Evolutionary conservation across 106 monocot species (phyloP).

Genomic region (Dendrobium huoshanense): DNA sequence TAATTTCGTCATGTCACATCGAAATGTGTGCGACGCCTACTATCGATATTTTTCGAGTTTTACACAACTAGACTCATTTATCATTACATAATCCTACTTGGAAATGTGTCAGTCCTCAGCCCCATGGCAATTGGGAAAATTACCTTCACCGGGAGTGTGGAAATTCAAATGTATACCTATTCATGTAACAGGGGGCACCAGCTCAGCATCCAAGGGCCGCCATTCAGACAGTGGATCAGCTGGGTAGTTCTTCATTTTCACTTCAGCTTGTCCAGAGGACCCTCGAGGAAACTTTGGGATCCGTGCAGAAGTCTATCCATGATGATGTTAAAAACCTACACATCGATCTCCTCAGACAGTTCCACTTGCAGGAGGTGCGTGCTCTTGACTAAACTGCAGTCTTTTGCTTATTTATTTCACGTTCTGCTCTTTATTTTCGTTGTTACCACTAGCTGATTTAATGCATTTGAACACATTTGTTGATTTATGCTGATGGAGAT

Average conservation of each 20-base stretch:
- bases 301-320: conserved; percentile 70
- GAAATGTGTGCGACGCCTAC: too few relatives aligned
- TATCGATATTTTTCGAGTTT: too few relatives aligned
- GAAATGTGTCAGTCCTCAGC: too few relatives aligned
- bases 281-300: conserved; percentile 76
- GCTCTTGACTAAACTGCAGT: background rate
- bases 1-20: too few relatives aligned
- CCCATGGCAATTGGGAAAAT: background rate
- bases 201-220: conserved; percentile 23
- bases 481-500: background rate
- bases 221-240: conserved; percentile 37
- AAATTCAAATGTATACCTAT: conserved; percentile 6
- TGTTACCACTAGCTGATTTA: background rate
- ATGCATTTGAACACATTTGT: background rate
- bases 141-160: background rate
- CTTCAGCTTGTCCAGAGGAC: conserved; percentile 86
- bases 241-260: conserved; percentile 67
- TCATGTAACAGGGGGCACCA: conserved; percentile 35
- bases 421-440: too few relatives aligned
- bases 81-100: background rate
- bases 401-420: too few relatives aligned
- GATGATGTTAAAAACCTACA: conserved; percentile 93
- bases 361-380: conserved; percentile 90
- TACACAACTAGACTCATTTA: background rate
- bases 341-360: conserved; percentile 86